Base-by-base conservation (phyloP, 768 basidiomycete genomes). In the Boletus rex-veris region DNA sequence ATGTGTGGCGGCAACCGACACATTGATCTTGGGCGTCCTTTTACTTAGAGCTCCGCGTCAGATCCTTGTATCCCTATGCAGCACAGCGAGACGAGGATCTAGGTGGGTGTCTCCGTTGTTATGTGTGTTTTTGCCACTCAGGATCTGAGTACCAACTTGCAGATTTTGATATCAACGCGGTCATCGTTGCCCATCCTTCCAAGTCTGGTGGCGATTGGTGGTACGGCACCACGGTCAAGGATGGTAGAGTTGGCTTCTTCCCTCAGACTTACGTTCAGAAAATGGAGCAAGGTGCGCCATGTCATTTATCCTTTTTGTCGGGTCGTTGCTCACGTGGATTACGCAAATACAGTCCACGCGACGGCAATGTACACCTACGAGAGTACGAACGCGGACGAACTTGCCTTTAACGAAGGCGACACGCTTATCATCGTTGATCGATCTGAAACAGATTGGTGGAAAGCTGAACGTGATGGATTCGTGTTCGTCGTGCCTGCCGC, bases 371-470 rank as follows among this genome's bases (percentile, higher is more conserved):
- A 91, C 67, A 70, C 86, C 0, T 98, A 98, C 65, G 72, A 76
- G 6, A 85, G 84, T 24, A 69, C 71, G 40, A 86, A 81, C 55
- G 63, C 82, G 15, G 94, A 98, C 60, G 94, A 98, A 66, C 76
- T 95, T n/a, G 77, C 90, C 1, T 91, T 98, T 66, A 73, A 72
- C 7, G 92, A 92, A 72, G 93, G 90, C 54, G 90, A 96, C 52
- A 67, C 72, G 33, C 73, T 98, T 37, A 76, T 77, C 8, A 84
- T 99, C 58, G 80, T 98, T 53, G 97, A 99, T 65, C 81, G 73
- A 44, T 80, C 80, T 50, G 97, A 98, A 60, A 78, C 75, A 48
- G 90, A 91, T 63, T 98, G 97, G 97, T 98, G 92, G 92, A 98
- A 95, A 75, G 88, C 87, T 37, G 95, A 98, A 74, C 81, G 82